Base-by-base conservation (phyloP, 805 yeast genomes). In the Yarrowia sp. region DNA sequence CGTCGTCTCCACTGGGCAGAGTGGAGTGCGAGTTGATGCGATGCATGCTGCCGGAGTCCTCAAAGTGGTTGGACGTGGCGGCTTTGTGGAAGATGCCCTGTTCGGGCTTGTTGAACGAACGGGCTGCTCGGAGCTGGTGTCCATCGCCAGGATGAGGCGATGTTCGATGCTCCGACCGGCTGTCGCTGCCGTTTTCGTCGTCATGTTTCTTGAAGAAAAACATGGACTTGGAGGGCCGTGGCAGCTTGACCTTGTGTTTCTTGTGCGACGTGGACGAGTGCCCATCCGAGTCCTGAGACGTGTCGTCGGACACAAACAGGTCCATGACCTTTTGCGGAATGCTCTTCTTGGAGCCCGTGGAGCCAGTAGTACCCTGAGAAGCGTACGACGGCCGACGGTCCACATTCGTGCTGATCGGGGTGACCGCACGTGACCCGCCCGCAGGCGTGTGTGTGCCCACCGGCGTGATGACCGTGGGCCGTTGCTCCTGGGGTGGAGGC, bases 361-460 rank as follows among this genome's bases (percentile, higher is more conserved):
- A 55, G 18, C 65, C 63, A 4, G 63, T 64, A 14, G 66, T 64
- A 14, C 63, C 55, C 55, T 64, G 66, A 7, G 64, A 55, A 7
- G 66, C 66, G 42, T 64, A 64, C 8, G 65, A 57, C 8, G 66
- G 66, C 2, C 66, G 66, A 18, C 66, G 18, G n/a, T 58, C 64
- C 22, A 43, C 51, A 15, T 44, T 44, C 14, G 64, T 58, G 51
- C 42, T 35, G 51, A 58, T 43, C 6, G 64, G 64, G 5, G 64
- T 43, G 17, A 58, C 47, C 1, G 51, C 64, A 10, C 64, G 51
- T 7, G 64, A 58, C 10, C 51, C 50, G 10, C 41, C 41, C 4
- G 47, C 39, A 7, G 51, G 50, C 8, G 64, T 43, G 32, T 22
- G 39, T n/a, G 51, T 44, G 3, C 51, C 50, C 11, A 44, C 51